Percentiles rank a stretch among this genome's conserved stretches.
Conservation (phyloP, 768 basidiomycete genomes). For the Serendipita sp. region DNA sequence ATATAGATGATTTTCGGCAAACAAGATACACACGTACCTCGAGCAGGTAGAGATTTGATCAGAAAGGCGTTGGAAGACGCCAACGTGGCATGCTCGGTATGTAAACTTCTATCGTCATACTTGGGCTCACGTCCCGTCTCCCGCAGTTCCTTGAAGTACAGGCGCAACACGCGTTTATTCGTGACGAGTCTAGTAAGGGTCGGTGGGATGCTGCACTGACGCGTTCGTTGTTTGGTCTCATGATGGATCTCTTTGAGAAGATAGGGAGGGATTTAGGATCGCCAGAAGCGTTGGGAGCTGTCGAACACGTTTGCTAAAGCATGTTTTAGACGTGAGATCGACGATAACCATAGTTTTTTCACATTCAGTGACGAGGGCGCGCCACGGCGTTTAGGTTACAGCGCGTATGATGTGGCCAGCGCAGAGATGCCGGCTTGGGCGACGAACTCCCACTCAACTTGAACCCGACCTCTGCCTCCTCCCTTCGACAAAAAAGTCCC, state of each 20-base stretch:
- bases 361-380: too few species aligned
- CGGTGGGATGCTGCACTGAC: constrained; percentile 93
- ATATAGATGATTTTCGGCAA: constrained; percentile 87
- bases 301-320: constrained; percentile 64
- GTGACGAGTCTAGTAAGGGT: constrained; percentile 82
- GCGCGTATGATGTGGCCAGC: neutral
- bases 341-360: too few species aligned
- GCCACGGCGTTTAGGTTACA: too few species aligned
- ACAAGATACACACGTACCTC: constrained; percentile 91
- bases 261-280: constrained; percentile 76
- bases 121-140: neutral
- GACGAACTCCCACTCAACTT: neutral
- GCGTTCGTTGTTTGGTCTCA: constrained; percentile 57
- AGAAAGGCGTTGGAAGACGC: constrained; percentile 71
- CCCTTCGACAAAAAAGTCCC: neutral
- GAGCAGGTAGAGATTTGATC: constrained; percentile 72
- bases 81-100: constrained; percentile 50
- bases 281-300: constrained; percentile 26
- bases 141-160: constrained; percentile 83
- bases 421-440: neutral
- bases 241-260: constrained; percentile 90
- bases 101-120: constrained; percentile 15
- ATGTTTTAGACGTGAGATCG: neutral
- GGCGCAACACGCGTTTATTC: constrained; percentile 92
- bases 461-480: neutral